Percentiles rank a stretch among this genome's conserved stretches.
phyloP scores from a whole-genome alignment of 2,329 filamentous ascomycete genomes.

The Penicillium oxalicum region DNA sequence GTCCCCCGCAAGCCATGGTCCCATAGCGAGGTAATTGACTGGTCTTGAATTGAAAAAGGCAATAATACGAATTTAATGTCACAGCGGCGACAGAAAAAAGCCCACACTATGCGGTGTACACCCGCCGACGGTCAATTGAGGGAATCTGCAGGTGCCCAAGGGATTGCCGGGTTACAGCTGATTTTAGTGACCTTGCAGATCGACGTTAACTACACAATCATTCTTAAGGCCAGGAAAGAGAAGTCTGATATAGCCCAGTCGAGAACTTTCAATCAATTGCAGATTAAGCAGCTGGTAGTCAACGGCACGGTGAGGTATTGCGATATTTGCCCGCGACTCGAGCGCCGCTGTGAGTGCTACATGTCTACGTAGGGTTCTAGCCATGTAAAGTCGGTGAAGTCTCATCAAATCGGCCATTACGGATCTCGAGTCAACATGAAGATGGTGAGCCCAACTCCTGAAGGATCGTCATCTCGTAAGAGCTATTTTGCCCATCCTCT shows the following conservation, averaged over 20 bases:
- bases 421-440: too few species aligned
- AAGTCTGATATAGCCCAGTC: not conserved
- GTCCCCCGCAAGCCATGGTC: not conserved
- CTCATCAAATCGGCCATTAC: not conserved
- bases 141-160: not conserved
- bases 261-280: not conserved
- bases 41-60: not conserved
- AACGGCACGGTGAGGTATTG: not conserved
- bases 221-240: not conserved
- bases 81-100: not conserved
- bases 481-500: not conserved
- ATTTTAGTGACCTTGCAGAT: not conserved
- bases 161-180: not conserved
- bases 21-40: not conserved
- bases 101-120: not conserved
- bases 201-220: not conserved
- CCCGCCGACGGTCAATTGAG: not conserved
- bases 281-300: not conserved
- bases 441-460: too few species aligned
- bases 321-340: not conserved
- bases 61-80: not conserved
- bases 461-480: not conserved
- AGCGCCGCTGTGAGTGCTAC: not conserved
- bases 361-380: not conserved
- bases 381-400: not conserved